Evolutionary conservation across 2,329 filamentous ascomycete genomes (phyloP).

Genomic region (Immersiporthe knoxdaviesiana): DNA sequence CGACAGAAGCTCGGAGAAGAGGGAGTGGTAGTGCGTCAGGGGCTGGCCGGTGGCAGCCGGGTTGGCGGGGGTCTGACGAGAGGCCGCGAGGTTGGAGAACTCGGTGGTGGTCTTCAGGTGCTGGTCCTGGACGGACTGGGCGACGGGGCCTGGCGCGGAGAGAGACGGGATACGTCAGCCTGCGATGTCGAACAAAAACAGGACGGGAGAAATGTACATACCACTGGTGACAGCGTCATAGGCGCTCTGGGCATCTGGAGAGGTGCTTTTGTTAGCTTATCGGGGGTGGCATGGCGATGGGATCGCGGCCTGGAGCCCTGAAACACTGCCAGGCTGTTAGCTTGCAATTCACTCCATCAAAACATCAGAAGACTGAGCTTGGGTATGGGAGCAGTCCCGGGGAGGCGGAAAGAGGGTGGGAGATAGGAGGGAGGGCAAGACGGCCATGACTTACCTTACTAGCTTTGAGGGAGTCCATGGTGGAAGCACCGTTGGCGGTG

Average conservation of each 20-base stretch:
- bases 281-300: constrained; percentile 31
- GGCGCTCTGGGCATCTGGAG: constrained; percentile 53
- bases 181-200: too few relatives aligned
- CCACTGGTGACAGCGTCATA: constrained; percentile 53
- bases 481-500: constrained; percentile 51
- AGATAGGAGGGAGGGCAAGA: not conserved
- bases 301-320: constrained; percentile 30
- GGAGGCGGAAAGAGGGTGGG: not conserved
- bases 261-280: constrained; percentile 40
- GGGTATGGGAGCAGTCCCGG: not conserved
- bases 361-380: not conserved
- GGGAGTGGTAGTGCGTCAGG: constrained; percentile 71
- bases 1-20: constrained; percentile 70
- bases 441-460: constrained; percentile 53
- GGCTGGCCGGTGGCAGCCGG: constrained; percentile 64
- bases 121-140: constrained; percentile 61
- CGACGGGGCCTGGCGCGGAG: constrained; percentile 56
- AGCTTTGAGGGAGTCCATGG: constrained; percentile 51
- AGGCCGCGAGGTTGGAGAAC: constrained; percentile 60
- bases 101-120: constrained; percentile 58
- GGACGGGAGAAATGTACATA: constrained; percentile 33
- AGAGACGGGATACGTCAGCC: constrained; percentile 13
- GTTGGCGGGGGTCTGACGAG: constrained; percentile 57
- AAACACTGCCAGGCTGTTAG: constrained; percentile 44
- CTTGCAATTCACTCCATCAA: constrained; percentile 10